Evolutionary conservation across 2,329 filamentous ascomycete genomes (phyloP).

Genomic region (Cadophora sp.): DNA sequence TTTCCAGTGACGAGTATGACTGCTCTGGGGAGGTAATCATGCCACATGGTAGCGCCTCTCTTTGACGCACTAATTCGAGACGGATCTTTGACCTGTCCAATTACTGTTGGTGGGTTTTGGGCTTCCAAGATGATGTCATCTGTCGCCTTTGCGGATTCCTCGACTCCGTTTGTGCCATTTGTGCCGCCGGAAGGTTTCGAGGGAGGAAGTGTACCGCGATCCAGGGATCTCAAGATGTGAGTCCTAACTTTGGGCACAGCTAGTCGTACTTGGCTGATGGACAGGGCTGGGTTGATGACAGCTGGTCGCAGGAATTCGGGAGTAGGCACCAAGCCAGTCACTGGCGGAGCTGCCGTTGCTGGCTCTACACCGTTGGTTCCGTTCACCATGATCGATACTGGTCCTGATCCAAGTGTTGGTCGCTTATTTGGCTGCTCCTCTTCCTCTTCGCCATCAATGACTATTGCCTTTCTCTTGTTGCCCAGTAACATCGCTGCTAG

Average conservation of each 20-base stretch:
- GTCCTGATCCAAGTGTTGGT: conserved; percentile 66
- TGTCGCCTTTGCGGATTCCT: conserved; percentile 67
- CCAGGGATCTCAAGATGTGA: conserved; percentile 82
- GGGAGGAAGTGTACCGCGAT: conserved; percentile 62
- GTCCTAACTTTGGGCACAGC: conserved; percentile 87
- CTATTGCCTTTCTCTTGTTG: conserved; percentile 86
- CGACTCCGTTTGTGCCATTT: conserved; percentile 48
- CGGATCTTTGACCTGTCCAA: conserved; percentile 74
- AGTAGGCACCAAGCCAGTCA: conserved; percentile 68
- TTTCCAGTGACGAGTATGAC: conserved; percentile 93
- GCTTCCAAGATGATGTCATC: conserved; percentile 86
- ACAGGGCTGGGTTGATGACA: conserved; percentile 81
- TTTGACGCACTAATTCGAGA: conserved; percentile 83
- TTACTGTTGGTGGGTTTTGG: conserved; percentile 74
- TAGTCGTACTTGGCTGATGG: conserved; percentile 82
- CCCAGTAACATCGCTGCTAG: conserved; percentile 85
- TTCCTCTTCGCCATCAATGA: conserved; percentile 76
- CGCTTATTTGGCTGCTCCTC: conserved; percentile 65
- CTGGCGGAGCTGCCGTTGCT: conserved; percentile 66
- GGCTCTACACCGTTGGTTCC: conserved; percentile 79
- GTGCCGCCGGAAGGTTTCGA: conserved; percentile 42
- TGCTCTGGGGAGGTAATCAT: conserved; percentile 87
- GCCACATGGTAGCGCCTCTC: conserved; percentile 83
- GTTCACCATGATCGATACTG: conserved; percentile 77
- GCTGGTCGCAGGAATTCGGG: conserved; percentile 90